A percentile compares a stretch with the other conserved stretches of the same genome.
Conservation (phyloP, 140 eudicot species). For the Anethum foeniculum region DNA sequence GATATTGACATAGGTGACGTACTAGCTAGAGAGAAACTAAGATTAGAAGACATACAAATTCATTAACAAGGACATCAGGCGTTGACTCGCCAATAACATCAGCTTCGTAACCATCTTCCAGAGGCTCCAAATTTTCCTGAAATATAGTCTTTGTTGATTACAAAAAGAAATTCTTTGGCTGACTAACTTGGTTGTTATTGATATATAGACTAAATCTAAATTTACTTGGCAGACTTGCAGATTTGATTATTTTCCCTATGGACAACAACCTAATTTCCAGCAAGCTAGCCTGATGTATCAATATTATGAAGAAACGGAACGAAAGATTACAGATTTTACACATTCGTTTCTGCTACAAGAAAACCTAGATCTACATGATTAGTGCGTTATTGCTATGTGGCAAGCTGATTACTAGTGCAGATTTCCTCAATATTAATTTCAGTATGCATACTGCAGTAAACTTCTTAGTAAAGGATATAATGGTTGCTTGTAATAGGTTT, state of each 20-base stretch:
- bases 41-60: constrained; percentile 62
- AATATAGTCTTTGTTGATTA: constrained; percentile 5
- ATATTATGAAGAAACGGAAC: background rate
- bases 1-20: background rate
- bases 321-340: background rate
- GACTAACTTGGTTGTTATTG: background rate
- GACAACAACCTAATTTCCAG: background rate
- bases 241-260: background rate
- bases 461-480: background rate
- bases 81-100: constrained; percentile 96
- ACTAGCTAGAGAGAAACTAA: background rate
- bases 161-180: constrained; percentile 1
- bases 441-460: constrained; percentile 11
- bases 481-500: constrained; percentile 6
- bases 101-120: constrained; percentile 75
- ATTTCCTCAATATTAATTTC: constrained; percentile 1
- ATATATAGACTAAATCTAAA: background rate
- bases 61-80: constrained; percentile 91
- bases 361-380: background rate
- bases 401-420: background rate
- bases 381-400: background rate
- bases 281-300: background rate
- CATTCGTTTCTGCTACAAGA: background rate
- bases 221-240: background rate
- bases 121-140: constrained; percentile 74